These are phyloP conservation scores for Heliamphora pulchella DNA, from an alignment of 179 eudicot species.

Conservation along the genomic window DNA sequence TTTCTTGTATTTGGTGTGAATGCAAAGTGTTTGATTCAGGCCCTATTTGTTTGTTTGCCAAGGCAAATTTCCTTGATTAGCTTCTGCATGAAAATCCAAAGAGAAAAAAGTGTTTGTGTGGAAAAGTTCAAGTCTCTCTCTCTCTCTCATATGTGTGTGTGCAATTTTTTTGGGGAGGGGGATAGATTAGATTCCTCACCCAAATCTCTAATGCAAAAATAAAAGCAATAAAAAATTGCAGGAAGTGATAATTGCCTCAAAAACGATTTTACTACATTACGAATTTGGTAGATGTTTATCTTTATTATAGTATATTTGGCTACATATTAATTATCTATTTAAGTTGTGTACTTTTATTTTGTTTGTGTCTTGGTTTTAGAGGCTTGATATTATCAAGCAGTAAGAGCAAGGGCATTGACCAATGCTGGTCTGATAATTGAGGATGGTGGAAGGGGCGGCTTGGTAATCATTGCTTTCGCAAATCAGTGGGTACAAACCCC, in stretches of 20 bases:
- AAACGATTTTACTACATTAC: too few relatives aligned
- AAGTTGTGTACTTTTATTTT: not conserved
- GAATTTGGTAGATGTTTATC: not conserved
- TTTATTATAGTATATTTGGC: not conserved
- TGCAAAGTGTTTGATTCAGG: too few relatives aligned
- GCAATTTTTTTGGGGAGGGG: not conserved
- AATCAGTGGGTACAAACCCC: too few relatives aligned
- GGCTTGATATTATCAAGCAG: not conserved
- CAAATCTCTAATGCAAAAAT: not conserved
- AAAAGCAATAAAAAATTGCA: too few relatives aligned
- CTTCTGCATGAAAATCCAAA: too few relatives aligned
- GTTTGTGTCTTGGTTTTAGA: not conserved
- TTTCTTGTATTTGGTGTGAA: too few relatives aligned
- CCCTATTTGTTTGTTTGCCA: too few relatives aligned
- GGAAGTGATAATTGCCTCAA: too few relatives aligned
- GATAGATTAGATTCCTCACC: not conserved
- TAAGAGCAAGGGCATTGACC: not conserved
- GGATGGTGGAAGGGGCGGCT: not conserved
- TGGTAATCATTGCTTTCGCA: not conserved
- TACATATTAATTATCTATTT: not conserved
- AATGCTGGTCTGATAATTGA: not conserved
- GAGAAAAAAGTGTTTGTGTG: too few relatives aligned
- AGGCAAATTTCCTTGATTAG: too few relatives aligned
- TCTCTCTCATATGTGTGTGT: too few relatives aligned
- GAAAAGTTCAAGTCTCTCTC: too few relatives aligned